Conservation (phyloP, 331 rosid species). For the Malus hybrid region DNA sequence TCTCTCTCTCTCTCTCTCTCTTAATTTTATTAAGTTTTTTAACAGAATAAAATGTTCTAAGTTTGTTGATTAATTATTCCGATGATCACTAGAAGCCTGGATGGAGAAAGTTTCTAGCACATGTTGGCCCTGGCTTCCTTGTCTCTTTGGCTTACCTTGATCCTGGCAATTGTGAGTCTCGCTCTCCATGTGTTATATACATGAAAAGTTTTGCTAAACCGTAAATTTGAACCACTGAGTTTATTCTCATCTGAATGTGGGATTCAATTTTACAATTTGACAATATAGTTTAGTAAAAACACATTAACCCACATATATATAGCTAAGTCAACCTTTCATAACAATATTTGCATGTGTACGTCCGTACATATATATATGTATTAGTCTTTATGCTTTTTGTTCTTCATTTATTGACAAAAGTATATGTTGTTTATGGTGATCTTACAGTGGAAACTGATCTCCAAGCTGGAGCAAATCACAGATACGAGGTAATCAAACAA, state of each 20-base stretch:
- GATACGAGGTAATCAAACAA: conserved; percentile 62
- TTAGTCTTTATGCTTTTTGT: background rate
- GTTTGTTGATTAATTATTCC: background rate
- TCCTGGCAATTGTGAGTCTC: conserved; percentile 68
- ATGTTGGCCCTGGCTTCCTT: conserved; percentile 84
- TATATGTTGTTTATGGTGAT: background rate
- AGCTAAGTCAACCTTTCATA: background rate
- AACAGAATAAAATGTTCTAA: background rate
- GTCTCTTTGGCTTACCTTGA: conserved; percentile 93
- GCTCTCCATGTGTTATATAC: background rate
- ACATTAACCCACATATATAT: background rate
- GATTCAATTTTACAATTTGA: background rate
- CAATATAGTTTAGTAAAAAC: background rate
- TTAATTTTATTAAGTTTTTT: background rate
- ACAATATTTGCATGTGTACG: background rate
- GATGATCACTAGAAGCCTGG: conserved; percentile 35
- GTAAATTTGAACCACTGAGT: background rate
- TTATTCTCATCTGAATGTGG: background rate
- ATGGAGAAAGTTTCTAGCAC: conserved; percentile 61
- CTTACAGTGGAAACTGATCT: conserved; percentile 92
- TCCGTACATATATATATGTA: background rate
- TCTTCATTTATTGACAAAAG: background rate
- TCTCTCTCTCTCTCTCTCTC: background rate
- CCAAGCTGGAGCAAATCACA: conserved; percentile 81
- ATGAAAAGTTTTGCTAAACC: background rate